Evolutionary conservation across 306 rosid species (phyloP), one percentile per base, ranked within the genome.

Genomic region (Lupinus albus): DNA sequence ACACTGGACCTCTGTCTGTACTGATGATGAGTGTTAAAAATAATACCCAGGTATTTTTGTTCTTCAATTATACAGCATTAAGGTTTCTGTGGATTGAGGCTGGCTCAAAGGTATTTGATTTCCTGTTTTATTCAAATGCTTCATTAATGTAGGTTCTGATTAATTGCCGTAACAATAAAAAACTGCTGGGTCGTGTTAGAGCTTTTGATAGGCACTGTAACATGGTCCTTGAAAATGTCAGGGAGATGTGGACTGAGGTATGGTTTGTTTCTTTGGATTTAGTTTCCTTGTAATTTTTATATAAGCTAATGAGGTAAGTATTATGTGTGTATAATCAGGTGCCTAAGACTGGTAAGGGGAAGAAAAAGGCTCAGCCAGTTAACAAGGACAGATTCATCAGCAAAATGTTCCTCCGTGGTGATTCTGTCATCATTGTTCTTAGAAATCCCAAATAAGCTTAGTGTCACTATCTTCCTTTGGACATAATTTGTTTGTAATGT

Each of bases 191-290:
- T 2, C 93, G 91, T 18, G 96, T 89, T 11, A 83, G 97, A 76
- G 98, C 98, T 12, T 93, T 93, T 12, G 98, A 93, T 54, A 76
- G 98, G 69, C 98, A 89, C 76, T 93, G 95, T 83, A 92, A 92
- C 67, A 89, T 93, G 97, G 97, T 93, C 71, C 87, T 93, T 58
- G 98, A 93, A 72, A 93, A 93, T 83, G 99, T 93, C 14, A 42
- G 91, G 79, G 97, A 93, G 81, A 93, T 93, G 97, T 93, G 98
- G 98, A 93, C 98, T 2, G 98, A 93, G 95, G 98, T 89, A 64
- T 67, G 64, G 20, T 38, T 67, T 60, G 10, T 51, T 17, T 11
- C 13, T 28, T 46, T 61, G 2, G 14, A 57, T 39, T 20, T 60
- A 2, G 9, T 35, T 25, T 33, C 12, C 18, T 38, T 32, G 55